phyloP scores from a whole-genome alignment of 164 flowering plant genomes.

The Sextonia rubra region DNA sequence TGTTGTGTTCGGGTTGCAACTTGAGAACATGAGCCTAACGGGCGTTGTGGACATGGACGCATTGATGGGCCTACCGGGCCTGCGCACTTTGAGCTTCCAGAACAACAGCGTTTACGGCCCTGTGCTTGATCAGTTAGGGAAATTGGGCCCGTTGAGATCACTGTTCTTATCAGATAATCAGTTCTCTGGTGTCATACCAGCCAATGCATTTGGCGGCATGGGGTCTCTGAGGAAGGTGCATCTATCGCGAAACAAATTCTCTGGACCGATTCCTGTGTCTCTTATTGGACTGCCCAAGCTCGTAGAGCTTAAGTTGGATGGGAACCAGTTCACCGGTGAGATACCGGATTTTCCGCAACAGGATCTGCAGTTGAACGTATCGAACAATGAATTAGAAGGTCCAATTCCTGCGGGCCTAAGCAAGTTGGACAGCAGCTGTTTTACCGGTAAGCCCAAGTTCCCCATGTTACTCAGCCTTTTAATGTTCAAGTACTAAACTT shows the following conservation, averaged over 20 bases:
- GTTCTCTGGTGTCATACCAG: constrained; percentile 13
- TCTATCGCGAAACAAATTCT: constrained; percentile 36
- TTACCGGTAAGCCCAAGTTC: constrained; percentile 10
- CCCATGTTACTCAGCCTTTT: not conserved
- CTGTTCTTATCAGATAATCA: constrained; percentile 8
- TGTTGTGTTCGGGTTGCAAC: constrained; percentile 4
- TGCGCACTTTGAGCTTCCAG: constrained; percentile 36
- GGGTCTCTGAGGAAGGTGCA: constrained; percentile 32
- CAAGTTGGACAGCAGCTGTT: constrained; percentile 26
- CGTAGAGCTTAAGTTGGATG: constrained; percentile 37
- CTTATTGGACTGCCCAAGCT: constrained; percentile 20
- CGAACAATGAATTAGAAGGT: constrained; percentile 46
- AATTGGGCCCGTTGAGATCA: constrained; percentile 8
- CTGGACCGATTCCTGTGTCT: constrained; percentile 34
- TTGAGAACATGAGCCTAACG: constrained; percentile 24
- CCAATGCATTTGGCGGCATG: constrained; percentile 28
- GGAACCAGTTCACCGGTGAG: constrained; percentile 35
- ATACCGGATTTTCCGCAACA: constrained; percentile 39
- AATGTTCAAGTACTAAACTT: not conserved
- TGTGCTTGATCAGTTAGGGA: constrained; percentile 18
- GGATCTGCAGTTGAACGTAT: constrained; percentile 40
- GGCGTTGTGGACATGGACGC: constrained; percentile 26
- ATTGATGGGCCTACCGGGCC: constrained; percentile 29
- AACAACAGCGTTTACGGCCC: constrained; percentile 36
- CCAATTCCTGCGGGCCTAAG: constrained; percentile 26